These are phyloP conservation scores for Vicia villosa DNA, from an alignment of 306 rosid genomes.

Conservation along the genomic window DNA sequence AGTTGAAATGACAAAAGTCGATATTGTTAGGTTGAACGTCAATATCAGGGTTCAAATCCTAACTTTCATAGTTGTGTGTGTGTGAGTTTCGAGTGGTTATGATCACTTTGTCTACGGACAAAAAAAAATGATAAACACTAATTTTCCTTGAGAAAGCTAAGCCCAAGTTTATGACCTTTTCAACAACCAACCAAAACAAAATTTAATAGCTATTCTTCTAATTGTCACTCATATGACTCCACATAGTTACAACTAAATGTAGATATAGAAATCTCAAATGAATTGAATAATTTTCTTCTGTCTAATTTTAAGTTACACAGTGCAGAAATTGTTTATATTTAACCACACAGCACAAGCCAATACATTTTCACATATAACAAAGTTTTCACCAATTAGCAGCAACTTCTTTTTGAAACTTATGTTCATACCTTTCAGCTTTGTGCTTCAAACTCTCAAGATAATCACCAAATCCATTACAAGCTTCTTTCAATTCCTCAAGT, in stretches of 20 bases:
- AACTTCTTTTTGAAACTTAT: conserved; percentile 55
- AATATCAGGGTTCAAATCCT: too few species aligned
- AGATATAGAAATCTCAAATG: background rate
- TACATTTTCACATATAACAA: background rate
- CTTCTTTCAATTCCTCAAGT: conserved; percentile 68
- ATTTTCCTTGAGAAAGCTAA: too few species aligned
- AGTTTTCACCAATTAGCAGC: conserved; percentile 61
- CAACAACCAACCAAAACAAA: background rate
- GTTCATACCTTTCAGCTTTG: conserved; percentile 57
- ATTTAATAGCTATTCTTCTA: background rate
- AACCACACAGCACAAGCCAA: background rate
- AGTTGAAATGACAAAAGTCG: too few species aligned
- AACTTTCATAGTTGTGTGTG: too few species aligned
- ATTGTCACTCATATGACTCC: conserved; percentile 13
- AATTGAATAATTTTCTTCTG: conserved; percentile 3
- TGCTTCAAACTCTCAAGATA: conserved; percentile 60
- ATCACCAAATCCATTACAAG: conserved; percentile 61
- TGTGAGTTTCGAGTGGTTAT: too few species aligned
- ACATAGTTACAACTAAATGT: conserved; percentile 22
- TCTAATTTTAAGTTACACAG: conserved; percentile 14
- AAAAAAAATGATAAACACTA: too few species aligned
- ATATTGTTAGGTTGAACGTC: too few species aligned
- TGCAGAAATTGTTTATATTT: background rate
- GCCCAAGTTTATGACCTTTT: too few species aligned
- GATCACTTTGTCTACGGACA: too few species aligned